Percentiles rank a stretch among this genome's conserved stretches.
Conservation (phyloP, 768 basidiomycete genomes). For the Mrakia gelida region DNA sequence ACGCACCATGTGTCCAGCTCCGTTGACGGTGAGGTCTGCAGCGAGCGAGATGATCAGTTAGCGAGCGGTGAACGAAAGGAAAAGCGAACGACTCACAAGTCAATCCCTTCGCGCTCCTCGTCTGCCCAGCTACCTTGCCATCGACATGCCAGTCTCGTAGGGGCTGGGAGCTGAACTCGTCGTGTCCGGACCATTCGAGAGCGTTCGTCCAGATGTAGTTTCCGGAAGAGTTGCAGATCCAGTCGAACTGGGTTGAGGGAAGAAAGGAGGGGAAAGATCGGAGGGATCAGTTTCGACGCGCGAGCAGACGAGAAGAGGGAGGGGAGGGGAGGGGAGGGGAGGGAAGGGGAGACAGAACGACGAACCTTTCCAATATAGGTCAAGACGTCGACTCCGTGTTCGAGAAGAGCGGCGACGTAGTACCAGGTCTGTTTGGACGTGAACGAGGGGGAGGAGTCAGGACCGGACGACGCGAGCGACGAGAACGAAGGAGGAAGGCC, state of each 20-base stretch:
- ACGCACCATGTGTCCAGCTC: slow-evolving; percentile 22
- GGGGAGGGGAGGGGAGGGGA: not conserved
- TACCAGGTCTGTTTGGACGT: slow-evolving; percentile 3
- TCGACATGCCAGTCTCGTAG: slow-evolving; percentile 58
- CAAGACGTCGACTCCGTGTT: slow-evolving; percentile 57
- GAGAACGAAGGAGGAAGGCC: not conserved
- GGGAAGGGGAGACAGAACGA: not conserved
- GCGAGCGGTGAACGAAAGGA: not conserved
- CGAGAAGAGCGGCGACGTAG: slow-evolving; percentile 65
- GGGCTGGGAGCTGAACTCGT: slow-evolving; percentile 50
- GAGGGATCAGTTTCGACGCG: not conserved
- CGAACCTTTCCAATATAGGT: slow-evolving; percentile 59
- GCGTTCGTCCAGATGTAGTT: slow-evolving; percentile 72
- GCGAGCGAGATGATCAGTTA: no score
- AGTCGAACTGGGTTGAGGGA: not conserved
- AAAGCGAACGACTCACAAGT: slow-evolving; percentile 41
- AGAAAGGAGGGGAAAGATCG: slow-evolving; percentile 23
- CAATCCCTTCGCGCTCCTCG: slow-evolving; percentile 55
- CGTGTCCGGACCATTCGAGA: slow-evolving; percentile 66
- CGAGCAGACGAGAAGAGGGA: not conserved
- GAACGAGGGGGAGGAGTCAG: not conserved
- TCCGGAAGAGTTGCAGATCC: slow-evolving; percentile 46
- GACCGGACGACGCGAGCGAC: not conserved
- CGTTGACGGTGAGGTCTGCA: slow-evolving; percentile 25
- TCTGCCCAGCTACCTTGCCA: slow-evolving; percentile 56